Evolutionary conservation across 2,329 filamentous ascomycete genomes (phyloP).

Genomic region (Dactylella cylindrospora): DNA sequence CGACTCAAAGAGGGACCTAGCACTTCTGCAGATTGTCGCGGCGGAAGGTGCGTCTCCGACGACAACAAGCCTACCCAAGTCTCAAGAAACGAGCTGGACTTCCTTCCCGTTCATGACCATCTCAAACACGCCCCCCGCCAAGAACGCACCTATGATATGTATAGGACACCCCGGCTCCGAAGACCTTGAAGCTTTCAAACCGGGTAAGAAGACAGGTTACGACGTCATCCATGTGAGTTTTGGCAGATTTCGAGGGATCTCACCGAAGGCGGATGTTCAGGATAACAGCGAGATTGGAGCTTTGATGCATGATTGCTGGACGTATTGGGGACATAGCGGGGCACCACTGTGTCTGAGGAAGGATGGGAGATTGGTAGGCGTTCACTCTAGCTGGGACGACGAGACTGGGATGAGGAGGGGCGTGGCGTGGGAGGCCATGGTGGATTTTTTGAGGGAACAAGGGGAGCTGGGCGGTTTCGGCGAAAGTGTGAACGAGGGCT

Average conservation of each 20-base stretch:
- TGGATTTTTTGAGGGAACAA: conserved; percentile 51
- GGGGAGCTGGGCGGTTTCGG: conserved; percentile 6
- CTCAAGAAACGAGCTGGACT: not conserved
- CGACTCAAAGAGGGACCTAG: conserved; percentile 56
- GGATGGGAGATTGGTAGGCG: conserved; percentile 55
- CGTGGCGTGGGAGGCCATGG: conserved; percentile 55
- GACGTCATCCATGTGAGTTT: conserved; percentile 56
- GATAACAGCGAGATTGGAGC: conserved; percentile 60
- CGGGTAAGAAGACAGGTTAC: conserved; percentile 54
- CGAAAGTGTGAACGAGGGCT: not conserved
- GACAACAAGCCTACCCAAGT: conserved; percentile 15
- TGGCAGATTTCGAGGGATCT: conserved; percentile 54
- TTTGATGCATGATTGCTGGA: conserved; percentile 60
- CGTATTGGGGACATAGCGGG: conserved; percentile 61
- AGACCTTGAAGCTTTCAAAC: conserved; percentile 54
- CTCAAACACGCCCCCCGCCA: conserved; percentile 26
- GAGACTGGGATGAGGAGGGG: conserved; percentile 58
- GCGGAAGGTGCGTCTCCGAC: conserved; percentile 49
- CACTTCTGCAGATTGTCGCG: conserved; percentile 54
- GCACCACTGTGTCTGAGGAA: conserved; percentile 55
- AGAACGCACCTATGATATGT: conserved; percentile 49
- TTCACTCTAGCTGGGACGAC: conserved; percentile 62
- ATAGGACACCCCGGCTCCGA: conserved; percentile 54
- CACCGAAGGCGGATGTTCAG: conserved; percentile 53
- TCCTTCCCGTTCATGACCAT: conserved; percentile 12